Evolutionary conservation across 2,329 filamentous ascomycete genomes (phyloP).

Genomic region (Orbilia blumenaviensis): DNA sequence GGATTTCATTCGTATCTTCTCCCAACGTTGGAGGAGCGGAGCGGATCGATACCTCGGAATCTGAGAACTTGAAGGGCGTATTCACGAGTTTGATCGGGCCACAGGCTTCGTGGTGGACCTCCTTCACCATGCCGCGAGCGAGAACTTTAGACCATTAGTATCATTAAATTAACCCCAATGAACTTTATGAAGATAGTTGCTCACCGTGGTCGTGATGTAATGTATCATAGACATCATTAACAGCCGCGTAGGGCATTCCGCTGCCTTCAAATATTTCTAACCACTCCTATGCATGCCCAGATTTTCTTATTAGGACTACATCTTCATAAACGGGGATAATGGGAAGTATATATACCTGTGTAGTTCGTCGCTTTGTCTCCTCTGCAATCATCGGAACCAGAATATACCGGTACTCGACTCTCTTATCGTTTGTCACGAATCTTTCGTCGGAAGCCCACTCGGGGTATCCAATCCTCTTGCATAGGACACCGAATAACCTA

Average conservation of each 20-base stretch:
- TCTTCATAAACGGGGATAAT: background rate
- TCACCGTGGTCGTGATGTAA: conserved; percentile 84
- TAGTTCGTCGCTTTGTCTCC: conserved; percentile 79
- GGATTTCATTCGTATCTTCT: conserved; percentile 83
- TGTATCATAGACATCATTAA: conserved; percentile 89
- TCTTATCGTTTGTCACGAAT: conserved; percentile 70
- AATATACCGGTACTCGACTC: conserved; percentile 76
- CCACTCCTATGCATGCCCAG: conserved; percentile 74
- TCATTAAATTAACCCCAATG: no score
- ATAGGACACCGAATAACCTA: conserved; percentile 72
- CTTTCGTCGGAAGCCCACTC: conserved; percentile 70
- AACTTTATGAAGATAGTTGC: conserved; percentile 56
- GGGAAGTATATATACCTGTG: conserved; percentile 60
- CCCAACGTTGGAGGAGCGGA: conserved; percentile 84
- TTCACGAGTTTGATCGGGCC: conserved; percentile 90
- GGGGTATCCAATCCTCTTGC: conserved; percentile 68
- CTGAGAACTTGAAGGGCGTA: conserved; percentile 92
- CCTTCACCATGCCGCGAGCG: conserved; percentile 87
- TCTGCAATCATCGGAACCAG: conserved; percentile 82
- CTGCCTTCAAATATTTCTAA: conserved; percentile 84
- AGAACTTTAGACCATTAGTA: conserved; percentile 62
- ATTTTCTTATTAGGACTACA: background rate
- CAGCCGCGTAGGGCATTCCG: conserved; percentile 91
- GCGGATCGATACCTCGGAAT: conserved; percentile 78
- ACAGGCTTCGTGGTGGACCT: conserved; percentile 82